Conservation (phyloP, 768 basidiomycete species). For the Kwoniella dejecticola region DNA sequence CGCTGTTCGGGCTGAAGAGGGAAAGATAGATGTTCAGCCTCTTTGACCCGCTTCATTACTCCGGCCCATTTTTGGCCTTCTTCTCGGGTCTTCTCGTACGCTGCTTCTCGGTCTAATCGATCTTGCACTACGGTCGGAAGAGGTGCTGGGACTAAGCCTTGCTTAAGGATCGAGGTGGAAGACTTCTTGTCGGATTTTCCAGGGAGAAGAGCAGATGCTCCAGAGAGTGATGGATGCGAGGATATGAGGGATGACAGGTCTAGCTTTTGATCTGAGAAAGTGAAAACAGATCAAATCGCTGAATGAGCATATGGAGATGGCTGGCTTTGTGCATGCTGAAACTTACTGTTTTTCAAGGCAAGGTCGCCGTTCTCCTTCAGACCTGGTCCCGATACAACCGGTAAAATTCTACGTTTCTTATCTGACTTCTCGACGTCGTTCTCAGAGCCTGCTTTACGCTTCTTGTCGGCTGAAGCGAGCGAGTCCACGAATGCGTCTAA, state of each 20-base stretch:
- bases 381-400: slow-evolving; percentile 69
- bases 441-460: slow-evolving; percentile 67
- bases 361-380: slow-evolving; percentile 72
- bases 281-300: not conserved
- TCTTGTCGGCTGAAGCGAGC: slow-evolving; percentile 66
- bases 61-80: slow-evolving; percentile 93
- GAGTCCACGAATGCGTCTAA: slow-evolving; percentile 72
- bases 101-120: slow-evolving; percentile 86
- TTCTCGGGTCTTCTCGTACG: slow-evolving; percentile 87
- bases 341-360: slow-evolving; percentile 54
- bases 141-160: slow-evolving; percentile 72
- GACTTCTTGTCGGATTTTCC: slow-evolving; percentile 66
- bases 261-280: slow-evolving; percentile 54
- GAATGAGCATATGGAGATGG: not conserved
- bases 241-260: slow-evolving; percentile 62
- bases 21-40: slow-evolving; percentile 62
- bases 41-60: slow-evolving; percentile 87
- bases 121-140: slow-evolving; percentile 85
- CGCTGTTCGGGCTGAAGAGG: slow-evolving; percentile 51
- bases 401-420: slow-evolving; percentile 64
- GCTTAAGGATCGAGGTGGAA: slow-evolving; percentile 61
- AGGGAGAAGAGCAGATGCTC: slow-evolving; percentile 66
- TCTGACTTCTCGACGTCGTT: slow-evolving; percentile 58
- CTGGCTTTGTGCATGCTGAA: too few species aligned
- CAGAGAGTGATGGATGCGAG: slow-evolving; percentile 64